Evolutionary conservation across 1,139 yeast species (phyloP).

Genomic region (Hanseniaspora uvarum): DNA sequence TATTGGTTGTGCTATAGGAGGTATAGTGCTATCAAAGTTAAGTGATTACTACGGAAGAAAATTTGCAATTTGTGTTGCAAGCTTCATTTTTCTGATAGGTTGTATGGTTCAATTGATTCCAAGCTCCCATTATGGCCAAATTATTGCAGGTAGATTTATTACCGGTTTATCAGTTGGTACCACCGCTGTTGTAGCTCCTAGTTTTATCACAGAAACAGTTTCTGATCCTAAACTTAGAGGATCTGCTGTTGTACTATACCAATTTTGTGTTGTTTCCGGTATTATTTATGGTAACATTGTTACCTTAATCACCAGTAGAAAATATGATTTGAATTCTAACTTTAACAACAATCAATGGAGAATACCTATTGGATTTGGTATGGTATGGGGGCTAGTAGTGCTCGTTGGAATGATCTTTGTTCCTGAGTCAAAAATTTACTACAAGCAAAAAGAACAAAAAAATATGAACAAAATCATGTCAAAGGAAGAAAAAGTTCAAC

Average conservation of each 20-base stretch:
- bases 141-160: conserved; percentile 43
- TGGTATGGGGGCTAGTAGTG: conserved; percentile 40
- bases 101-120: conserved; percentile 37
- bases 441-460: conserved; percentile 29
- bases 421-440: conserved; percentile 48
- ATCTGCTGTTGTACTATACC: conserved; percentile 47
- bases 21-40: conserved; percentile 45
- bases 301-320: conserved; percentile 39
- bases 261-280: conserved; percentile 47
- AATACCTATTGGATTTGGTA: conserved; percentile 41
- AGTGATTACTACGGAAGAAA: conserved; percentile 50
- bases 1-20: conserved; percentile 65
- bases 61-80: conserved; percentile 38
- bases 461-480: conserved; percentile 30
- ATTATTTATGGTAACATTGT: conserved; percentile 47
- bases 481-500: conserved; percentile 36
- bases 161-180: conserved; percentile 49
- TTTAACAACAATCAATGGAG: conserved; percentile 37
- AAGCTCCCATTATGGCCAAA: conserved; percentile 32
- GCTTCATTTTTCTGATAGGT: conserved; percentile 43
- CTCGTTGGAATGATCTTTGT: conserved; percentile 38
- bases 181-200: conserved; percentile 44
- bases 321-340: conserved; percentile 15
- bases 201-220: conserved; percentile 43
- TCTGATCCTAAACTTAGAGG: conserved; percentile 49